These are phyloP conservation scores for Fraxinus angustifolia DNA, from an alignment of 305 asterid genomes.

Conservation along the genomic window DNA sequence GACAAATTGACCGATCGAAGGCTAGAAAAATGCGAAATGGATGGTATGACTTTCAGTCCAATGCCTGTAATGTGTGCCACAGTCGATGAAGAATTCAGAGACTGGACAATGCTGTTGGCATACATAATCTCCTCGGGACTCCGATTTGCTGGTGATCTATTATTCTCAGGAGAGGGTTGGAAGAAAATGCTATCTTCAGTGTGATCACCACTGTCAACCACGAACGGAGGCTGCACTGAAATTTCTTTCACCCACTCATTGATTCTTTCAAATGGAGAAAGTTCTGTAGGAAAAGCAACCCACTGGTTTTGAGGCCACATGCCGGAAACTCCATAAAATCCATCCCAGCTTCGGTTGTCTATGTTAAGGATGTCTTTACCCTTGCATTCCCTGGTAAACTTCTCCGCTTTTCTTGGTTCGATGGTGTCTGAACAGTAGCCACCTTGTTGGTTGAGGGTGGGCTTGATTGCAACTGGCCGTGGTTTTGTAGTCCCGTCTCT, in stretches of 20 bases:
- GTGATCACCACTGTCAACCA: constrained; percentile 32
- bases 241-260: constrained; percentile 66
- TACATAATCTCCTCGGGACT: constrained; percentile 46
- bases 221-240: constrained; percentile 37
- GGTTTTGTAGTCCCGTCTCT: constrained; percentile 18
- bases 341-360: constrained; percentile 42
- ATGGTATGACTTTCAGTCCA: constrained; percentile 62
- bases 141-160: constrained; percentile 22
- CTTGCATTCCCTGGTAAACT: constrained; percentile 18
- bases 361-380: constrained; percentile 23
- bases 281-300: constrained; percentile 64
- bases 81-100: constrained; percentile 62
- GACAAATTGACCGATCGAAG: constrained; percentile 80
- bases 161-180: constrained; percentile 37
- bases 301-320: constrained; percentile 79
- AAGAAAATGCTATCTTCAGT: constrained; percentile 30
- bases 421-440: constrained; percentile 53
- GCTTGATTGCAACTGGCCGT: constrained; percentile 23
- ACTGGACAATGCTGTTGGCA: constrained; percentile 57
- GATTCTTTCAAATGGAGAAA: constrained; percentile 49
- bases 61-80: constrained; percentile 69
- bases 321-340: constrained; percentile 47
- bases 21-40: constrained; percentile 46
- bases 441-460: constrained; percentile 36
- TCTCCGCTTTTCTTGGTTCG: constrained; percentile 32